Base-by-base conservation (phyloP, 768 basidiomycete species). In the Imleria badia region DNA sequence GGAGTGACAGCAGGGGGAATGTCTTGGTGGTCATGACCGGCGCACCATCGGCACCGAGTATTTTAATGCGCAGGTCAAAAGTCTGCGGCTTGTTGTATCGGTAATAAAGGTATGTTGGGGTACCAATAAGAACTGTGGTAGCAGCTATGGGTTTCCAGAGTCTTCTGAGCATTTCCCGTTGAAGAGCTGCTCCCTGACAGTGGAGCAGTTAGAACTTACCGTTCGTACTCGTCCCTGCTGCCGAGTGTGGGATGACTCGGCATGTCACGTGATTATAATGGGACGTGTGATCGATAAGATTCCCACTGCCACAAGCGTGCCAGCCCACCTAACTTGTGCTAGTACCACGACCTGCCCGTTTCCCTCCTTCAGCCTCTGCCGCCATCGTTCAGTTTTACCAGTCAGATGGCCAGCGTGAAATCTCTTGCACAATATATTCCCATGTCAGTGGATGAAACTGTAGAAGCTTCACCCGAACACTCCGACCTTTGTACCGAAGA, bases 141-240 rank as follows among this genome's bases (percentile, higher is more conserved):
- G 82, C 82, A 54, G 82, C 75, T 62, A 86, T 58, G 23, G 87
- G 87, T 66, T 82, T 90, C 87, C 86, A 89, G 39, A 77, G 79
- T 59, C 79, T 80, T 63, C 76, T 76, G 54, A 88, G 72, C 86
- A 91, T 91, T 31, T 40, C 20, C 33, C 30, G 31, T 34, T 26
- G 33, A 47, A 31, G 26, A 17, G 20, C 19, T 6, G 12, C 22
- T 52, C 22, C 29, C 40, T n/a, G n/a, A 22, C 30, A 33, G 45
- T 19, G 41, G 13, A 14, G 38, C 19, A 19, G 7, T 45, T 29
- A 13, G 22, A 38, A 48, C 46, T 38, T n/a, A 47, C 44, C 30
- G n/a, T n/a, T 45, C 31, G 29, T 10, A 9, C 15, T 30, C 4
- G n/a, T n/a, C n/a, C n/a, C n/a, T n/a, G 11, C 7, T 12, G 34